Evolutionary conservation across 345 rosid species (phyloP).

Genomic region (Garcia nutans): DNA sequence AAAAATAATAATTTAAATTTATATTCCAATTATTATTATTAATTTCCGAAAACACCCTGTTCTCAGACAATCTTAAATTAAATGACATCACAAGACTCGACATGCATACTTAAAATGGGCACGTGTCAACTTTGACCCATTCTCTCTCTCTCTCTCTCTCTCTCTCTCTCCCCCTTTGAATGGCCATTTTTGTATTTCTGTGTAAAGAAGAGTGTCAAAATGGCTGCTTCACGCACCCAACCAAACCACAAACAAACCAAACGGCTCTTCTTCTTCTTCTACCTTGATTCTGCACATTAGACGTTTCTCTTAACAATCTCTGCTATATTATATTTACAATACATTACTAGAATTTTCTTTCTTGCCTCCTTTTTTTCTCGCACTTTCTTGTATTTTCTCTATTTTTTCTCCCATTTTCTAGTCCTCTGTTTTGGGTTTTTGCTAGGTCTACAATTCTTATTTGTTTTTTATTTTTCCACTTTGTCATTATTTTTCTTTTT

Average conservation of each 20-base stretch:
- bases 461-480: slow-evolving; percentile 51
- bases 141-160: slow-evolving; percentile 7
- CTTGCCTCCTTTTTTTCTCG: background rate
- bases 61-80: background rate
- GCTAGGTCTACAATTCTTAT: slow-evolving; percentile 36
- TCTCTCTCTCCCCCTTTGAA: slow-evolving; percentile 11
- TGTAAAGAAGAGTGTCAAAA: background rate
- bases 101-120: slow-evolving; percentile 16
- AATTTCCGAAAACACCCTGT: background rate
- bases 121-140: slow-evolving; percentile 38
- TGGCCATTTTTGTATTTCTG: too few species aligned
- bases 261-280: background rate
- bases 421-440: slow-evolving; percentile 22
- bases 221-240: slow-evolving; percentile 7
- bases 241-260: background rate
- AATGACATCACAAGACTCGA: slow-evolving; percentile 38
- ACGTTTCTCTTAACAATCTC: slow-evolving; percentile 32
- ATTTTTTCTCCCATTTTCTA: slow-evolving; percentile 12
- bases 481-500: slow-evolving; percentile 7
- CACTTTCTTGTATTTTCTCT: slow-evolving; percentile 16
- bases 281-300: background rate
- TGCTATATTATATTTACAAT: slow-evolving; percentile 3
- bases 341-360: background rate
- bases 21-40: background rate
- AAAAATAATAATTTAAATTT: too few species aligned